Base-by-base conservation (phyloP, 2,329 filamentous ascomycete species). In the Colletotrichum brevisporum region DNA sequence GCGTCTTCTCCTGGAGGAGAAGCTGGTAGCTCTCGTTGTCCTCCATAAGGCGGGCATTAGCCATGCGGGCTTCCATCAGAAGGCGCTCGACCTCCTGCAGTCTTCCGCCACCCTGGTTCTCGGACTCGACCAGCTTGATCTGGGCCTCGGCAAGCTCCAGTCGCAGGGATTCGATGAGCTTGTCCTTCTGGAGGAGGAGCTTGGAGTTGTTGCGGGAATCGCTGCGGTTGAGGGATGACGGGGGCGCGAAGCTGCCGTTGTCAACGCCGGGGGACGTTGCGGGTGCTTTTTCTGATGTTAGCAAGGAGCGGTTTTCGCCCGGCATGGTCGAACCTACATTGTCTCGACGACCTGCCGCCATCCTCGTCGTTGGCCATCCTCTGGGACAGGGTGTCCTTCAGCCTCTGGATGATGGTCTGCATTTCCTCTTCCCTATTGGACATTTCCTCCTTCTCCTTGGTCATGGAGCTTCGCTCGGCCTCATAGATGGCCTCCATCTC, bases 1-100 rank as follows among this genome's bases (percentile, higher is more conserved):
- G 88, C 1, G 96, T 98, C 85, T 94, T 95, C 80, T 98, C 95
- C 77, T 94, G 94, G 26, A 99, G 89, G 18, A 99, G 89, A 45
- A 98, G 88, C 81, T 98, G 95, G 81, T 97, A 99, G 82, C 94
- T 97, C 82, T 99, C 96, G 76, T 98, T 98, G 81, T 99, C 96
- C 82, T 99, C 96, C 93, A 98, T 96, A 71, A 99, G 85, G 53
- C 95, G 90, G 66, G 96, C 96, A 78, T 98, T 99, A 73, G 94
- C 92, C 92, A 98, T 96, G 75, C 95, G 94, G 47, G 94, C 92
- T 77, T 98, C 95, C 82, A 98, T 90, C 60, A 98, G 88, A 72
- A 93, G 89, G 75, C 92, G 92, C 82, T 98, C 95, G n/a, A 98
- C 88, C 80, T 97, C 94, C 73, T 94, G 92, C 76, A 97, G 84